Conservation (phyloP, 2,329 filamentous ascomycete genomes). For the Aspergillus sp. region DNA sequence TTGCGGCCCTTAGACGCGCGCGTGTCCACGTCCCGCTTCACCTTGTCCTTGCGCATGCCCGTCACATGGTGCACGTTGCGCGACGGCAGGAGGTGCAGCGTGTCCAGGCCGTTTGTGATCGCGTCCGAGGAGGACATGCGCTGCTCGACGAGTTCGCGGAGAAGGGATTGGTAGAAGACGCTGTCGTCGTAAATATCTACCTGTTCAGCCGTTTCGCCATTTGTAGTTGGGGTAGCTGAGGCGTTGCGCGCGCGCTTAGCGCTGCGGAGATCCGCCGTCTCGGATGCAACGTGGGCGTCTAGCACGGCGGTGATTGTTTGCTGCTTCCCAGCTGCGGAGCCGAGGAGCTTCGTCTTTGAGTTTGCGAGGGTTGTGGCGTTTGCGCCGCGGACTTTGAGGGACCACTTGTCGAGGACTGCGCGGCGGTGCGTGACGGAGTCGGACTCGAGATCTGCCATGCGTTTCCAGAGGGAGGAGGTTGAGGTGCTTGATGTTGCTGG, state of each 20-base stretch:
- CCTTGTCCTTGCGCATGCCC: constrained; percentile 58
- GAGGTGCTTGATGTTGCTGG: constrained; percentile 52
- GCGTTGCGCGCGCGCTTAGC: constrained; percentile 32
- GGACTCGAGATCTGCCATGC: constrained; percentile 66
- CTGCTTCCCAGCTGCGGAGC: constrained; percentile 46
- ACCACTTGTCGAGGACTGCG: constrained; percentile 85
- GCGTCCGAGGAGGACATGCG: constrained; percentile 64
- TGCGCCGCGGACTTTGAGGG: constrained; percentile 66
- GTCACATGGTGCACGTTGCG: constrained; percentile 40
- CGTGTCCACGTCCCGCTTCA: constrained; percentile 81
- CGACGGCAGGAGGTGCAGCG: constrained; percentile 36
- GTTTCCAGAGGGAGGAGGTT: constrained; percentile 68
- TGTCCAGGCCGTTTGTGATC: constrained; percentile 47
- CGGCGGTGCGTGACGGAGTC: constrained; percentile 62
- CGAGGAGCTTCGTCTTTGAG: constrained; percentile 60
- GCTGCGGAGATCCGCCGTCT: constrained; percentile 30
- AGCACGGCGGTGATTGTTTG: constrained; percentile 51
- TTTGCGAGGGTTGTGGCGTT: constrained; percentile 54
- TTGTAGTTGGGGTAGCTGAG: background rate
- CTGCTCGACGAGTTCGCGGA: constrained; percentile 91
- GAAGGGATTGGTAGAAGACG: constrained; percentile 87
- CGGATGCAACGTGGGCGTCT: constrained; percentile 45
- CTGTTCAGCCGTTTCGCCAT: constrained; percentile 39
- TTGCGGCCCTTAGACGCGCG: constrained; percentile 95
- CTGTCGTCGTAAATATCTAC: constrained; percentile 95